A percentile compares a stretch with the other conserved stretches of the same genome.
Evolutionary conservation across 805 yeast species (phyloP).

Genomic region (Scheffersomyces amazonensis): DNA sequence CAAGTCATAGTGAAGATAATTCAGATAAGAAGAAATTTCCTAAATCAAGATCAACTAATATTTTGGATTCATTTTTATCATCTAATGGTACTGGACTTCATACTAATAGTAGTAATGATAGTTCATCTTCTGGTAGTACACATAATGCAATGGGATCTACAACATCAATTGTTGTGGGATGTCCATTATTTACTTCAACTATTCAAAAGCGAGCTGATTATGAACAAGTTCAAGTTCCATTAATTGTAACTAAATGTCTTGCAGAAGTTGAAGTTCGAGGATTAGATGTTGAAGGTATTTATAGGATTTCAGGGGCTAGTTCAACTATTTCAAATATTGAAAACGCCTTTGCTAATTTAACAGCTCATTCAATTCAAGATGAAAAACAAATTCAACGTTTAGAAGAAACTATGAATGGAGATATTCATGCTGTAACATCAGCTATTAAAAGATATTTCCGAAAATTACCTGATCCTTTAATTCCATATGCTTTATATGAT

Average conservation of each 20-base stretch:
- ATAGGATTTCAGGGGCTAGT: slow-evolving; percentile 83
- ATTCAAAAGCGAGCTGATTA: slow-evolving; percentile 59
- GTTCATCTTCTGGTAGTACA: neutral
- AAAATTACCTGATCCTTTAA: slow-evolving; percentile 79
- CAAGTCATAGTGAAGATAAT: slow-evolving; percentile 5
- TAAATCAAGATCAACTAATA: slow-evolving; percentile 48
- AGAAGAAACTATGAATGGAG: slow-evolving; percentile 46
- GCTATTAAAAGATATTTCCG: slow-evolving; percentile 86
- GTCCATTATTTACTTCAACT: slow-evolving; percentile 48
- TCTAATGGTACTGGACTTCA: slow-evolving; percentile 4
- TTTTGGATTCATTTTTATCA: slow-evolving; percentile 34
- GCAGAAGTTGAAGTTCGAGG: slow-evolving; percentile 78
- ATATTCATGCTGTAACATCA: slow-evolving; percentile 83
- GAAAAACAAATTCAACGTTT: slow-evolving; percentile 30
- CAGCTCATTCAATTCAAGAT: slow-evolving; percentile 20
- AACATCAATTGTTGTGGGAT: slow-evolving; percentile 10
- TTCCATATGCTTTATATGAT: slow-evolving; percentile 68
- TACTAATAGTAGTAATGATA: slow-evolving; percentile 1
- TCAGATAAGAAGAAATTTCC: slow-evolving; percentile 20
- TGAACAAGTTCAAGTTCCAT: slow-evolving; percentile 67
- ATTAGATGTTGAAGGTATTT: slow-evolving; percentile 78
- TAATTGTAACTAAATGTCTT: slow-evolving; percentile 68
- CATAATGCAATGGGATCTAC: neutral
- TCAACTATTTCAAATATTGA: slow-evolving; percentile 57
- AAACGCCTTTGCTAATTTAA: slow-evolving; percentile 33